These are phyloP conservation scores for Lodderomyces margitis DNA, from an alignment of 1,139 yeast species.

Conservation along the genomic window DNA sequence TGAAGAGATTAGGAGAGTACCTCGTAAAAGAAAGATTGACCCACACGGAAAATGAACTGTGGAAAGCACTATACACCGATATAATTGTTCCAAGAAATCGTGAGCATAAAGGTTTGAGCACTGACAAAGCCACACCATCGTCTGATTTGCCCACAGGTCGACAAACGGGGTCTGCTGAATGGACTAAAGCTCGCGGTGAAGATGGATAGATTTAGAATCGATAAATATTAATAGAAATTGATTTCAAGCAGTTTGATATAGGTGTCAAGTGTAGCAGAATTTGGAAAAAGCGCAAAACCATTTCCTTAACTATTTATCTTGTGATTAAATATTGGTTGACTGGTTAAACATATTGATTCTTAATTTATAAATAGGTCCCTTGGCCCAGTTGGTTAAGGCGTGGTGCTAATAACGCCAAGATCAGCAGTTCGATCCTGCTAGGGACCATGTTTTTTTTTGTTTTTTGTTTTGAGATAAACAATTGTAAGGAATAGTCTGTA, in stretches of 20 bases:
- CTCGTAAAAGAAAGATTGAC: background rate
- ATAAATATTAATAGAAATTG: too few relatives aligned
- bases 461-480: background rate
- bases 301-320: background rate
- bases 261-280: too few relatives aligned
- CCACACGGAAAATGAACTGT: conserved; percentile 11
- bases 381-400: conserved; percentile 92
- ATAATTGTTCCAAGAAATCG: conserved; percentile 24
- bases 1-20: conserved; percentile 22
- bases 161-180: conserved; percentile 71
- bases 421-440: conserved; percentile 87
- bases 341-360: background rate
- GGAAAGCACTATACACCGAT: conserved; percentile 24
- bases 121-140: conserved; percentile 10
- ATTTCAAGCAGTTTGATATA: too few relatives aligned
- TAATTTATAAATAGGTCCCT: conserved; percentile 50
- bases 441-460: conserved; percentile 52
- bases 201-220: conserved; percentile 38
- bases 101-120: conserved; percentile 18
- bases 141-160: conserved; percentile 44
- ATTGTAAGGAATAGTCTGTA: too few relatives aligned
- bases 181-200: conserved; percentile 80
- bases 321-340: background rate
- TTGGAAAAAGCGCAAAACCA: too few relatives aligned
- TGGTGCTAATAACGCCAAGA: conserved; percentile 85